Evolutionary conservation across 345 rosid species (phyloP).

Genomic region (Toxicodendron radicans): DNA sequence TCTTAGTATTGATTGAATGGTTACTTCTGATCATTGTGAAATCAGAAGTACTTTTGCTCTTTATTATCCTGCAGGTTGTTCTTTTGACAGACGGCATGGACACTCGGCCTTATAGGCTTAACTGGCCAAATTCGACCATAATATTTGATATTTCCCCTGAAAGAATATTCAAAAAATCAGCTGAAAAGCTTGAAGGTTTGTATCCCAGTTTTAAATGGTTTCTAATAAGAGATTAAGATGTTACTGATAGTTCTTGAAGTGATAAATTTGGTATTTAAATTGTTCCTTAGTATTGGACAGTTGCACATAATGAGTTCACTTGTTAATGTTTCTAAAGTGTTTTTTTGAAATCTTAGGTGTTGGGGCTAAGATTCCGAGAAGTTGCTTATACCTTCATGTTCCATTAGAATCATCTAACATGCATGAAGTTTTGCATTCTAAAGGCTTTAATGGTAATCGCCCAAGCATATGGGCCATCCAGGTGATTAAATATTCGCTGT

Average conservation of each 20-base stretch:
- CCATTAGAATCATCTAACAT: conserved; percentile 52
- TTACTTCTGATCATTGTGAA: conserved; percentile 7
- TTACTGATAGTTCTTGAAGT: background rate
- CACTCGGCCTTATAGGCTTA: conserved; percentile 88
- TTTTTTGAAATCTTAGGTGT: conserved; percentile 55
- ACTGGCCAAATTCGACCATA: conserved; percentile 82
- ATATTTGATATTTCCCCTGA: conserved; percentile 79
- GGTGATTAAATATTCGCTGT: conserved; percentile 37
- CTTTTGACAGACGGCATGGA: conserved; percentile 91
- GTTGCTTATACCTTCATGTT: conserved; percentile 69
- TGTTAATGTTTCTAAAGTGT: background rate
- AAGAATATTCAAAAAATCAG: conserved; percentile 52
- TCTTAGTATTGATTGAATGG: background rate
- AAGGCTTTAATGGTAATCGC: conserved; percentile 71
- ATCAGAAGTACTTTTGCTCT: conserved; percentile 8
- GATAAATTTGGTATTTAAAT: background rate
- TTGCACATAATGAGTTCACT: background rate
- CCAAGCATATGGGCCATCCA: conserved; percentile 90
- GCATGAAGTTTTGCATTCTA: conserved; percentile 46
- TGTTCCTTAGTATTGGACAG: too few species aligned
- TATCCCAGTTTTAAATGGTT: conserved; percentile 5
- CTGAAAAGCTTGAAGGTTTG: conserved; percentile 68
- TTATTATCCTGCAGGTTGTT: conserved; percentile 63
- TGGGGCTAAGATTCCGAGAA: conserved; percentile 77
- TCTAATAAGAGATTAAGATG: background rate